Conservation (phyloP, 2,329 filamentous ascomycete genomes). For the Penicillium sp. region DNA sequence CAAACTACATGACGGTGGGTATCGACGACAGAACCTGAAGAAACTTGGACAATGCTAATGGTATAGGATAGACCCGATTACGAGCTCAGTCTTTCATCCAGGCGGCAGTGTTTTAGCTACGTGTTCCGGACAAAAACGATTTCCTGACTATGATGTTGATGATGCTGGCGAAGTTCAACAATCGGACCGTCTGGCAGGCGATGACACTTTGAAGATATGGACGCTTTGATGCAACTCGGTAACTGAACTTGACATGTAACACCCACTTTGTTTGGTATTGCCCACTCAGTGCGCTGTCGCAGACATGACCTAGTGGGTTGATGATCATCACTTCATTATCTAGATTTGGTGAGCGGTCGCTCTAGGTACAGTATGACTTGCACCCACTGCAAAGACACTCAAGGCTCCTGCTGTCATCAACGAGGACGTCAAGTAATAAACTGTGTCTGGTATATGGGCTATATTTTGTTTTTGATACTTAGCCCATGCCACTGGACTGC, state of each 20-base stretch:
- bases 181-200: slow-evolving; percentile 12
- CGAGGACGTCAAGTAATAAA: background rate
- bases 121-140: slow-evolving; percentile 44
- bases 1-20: slow-evolving; percentile 44
- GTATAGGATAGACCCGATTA: slow-evolving; percentile 39
- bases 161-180: slow-evolving; percentile 10
- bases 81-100: slow-evolving; percentile 45
- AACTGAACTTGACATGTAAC: background rate
- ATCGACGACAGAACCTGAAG: background rate
- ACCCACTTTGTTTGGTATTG: background rate
- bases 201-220: slow-evolving; percentile 42
- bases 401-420: background rate
- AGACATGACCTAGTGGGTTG: background rate
- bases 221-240: slow-evolving; percentile 16
- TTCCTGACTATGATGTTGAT: slow-evolving; percentile 17
- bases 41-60: slow-evolving; percentile 15
- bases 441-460: background rate
- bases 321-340: too few species aligned
- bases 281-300: background rate
- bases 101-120: slow-evolving; percentile 47
- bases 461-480: background rate
- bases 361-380: background rate
- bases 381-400: background rate
- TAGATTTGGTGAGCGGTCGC: too few species aligned
- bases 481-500: too few species aligned